Evolutionary conservation across 169 alveolate species (phyloP), one percentile per base, ranked within the genome.

Genomic region (Cryptosporidium parvum): DNA sequence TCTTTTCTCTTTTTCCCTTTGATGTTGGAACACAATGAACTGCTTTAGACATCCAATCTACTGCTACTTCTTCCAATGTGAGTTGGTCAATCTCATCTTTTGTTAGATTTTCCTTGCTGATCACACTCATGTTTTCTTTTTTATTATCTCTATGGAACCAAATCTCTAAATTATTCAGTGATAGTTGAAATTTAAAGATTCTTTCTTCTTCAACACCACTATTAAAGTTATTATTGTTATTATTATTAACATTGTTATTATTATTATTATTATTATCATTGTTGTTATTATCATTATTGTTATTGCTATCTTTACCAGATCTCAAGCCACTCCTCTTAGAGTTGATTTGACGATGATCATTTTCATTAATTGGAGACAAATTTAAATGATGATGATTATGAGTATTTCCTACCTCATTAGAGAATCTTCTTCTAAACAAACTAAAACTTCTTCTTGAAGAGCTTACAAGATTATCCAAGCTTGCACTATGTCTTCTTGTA

Each of bases 31-130:
- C 68, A n/a, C 68, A 80, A 45, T 80, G 37, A 2, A 80, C 89
- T 2, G 89, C 73, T 16, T 80, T 80, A 10, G 89, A 59, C 73
- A 80, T 80, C 89, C 89, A 80, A 29, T 80, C 89, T 26, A 80
- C 33, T 3, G 89, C 37, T 1, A 65, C 89, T 39, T 80, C 89
- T 39, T 80, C 89, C 48, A 80, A 23, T 31, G 89, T 80, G 5
- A 80, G 70, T 16, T 80, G 68, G 10, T 45, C 68, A 26, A 52
- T 31, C 52, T 73, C 86, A 33, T 73, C 86, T 35, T 73, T 56
- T 9, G 35, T 18, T 16, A 37, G n/a, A 37, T 73, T 37, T 39
- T 26, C 70, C n/a, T 12, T 37, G 29, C 53, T 37, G 0, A 23
- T 12, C 12, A 12, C 42, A 21, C 39, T 48, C 51, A 42, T 42